phyloP scores from a whole-genome alignment of 2,329 filamentous ascomycete genomes.

The Drechslerella coelobrocha region DNA sequence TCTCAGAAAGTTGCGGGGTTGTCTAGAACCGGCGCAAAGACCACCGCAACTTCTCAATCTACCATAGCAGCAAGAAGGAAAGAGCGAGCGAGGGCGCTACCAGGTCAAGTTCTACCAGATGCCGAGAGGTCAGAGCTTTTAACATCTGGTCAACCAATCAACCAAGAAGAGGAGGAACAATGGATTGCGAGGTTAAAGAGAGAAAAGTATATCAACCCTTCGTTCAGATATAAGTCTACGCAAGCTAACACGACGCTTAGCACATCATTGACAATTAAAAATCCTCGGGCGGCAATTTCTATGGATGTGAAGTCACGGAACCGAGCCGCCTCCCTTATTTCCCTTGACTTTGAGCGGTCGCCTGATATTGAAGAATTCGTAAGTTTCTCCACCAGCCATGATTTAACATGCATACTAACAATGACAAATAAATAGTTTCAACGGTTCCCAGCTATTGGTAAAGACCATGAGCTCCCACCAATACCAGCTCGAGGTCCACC shows the following conservation, averaged over 20 bases:
- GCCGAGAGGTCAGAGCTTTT: constrained; percentile 60
- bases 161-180: constrained; percentile 77
- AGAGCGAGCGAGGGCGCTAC: constrained; percentile 18
- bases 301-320: constrained; percentile 30
- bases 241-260: constrained; percentile 3
- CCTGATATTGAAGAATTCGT: constrained; percentile 55
- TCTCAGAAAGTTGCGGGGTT: constrained; percentile 26
- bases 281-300: constrained; percentile 10
- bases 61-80: constrained; percentile 65
- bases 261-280: constrained; percentile 29
- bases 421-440: constrained; percentile 53
- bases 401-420: constrained; percentile 9
- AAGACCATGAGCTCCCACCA: constrained; percentile 18
- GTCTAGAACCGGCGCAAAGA: constrained; percentile 64
- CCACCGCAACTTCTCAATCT: constrained; percentile 60
- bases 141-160: constrained; percentile 69
- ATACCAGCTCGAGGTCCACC: constrained; percentile 16
- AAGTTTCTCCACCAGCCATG: constrained; percentile 6
- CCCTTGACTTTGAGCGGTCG: constrained; percentile 37
- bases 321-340: constrained; percentile 22
- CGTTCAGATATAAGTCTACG: neutral
- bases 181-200: constrained; percentile 80
- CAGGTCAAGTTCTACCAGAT: constrained; percentile 53
- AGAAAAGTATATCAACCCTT: constrained; percentile 65
- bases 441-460: constrained; percentile 52